A percentile compares a stretch with the other conserved stretches of the same genome.
Conservation (phyloP, 441 rosid genomes). For the Codiaeum variegatum region DNA sequence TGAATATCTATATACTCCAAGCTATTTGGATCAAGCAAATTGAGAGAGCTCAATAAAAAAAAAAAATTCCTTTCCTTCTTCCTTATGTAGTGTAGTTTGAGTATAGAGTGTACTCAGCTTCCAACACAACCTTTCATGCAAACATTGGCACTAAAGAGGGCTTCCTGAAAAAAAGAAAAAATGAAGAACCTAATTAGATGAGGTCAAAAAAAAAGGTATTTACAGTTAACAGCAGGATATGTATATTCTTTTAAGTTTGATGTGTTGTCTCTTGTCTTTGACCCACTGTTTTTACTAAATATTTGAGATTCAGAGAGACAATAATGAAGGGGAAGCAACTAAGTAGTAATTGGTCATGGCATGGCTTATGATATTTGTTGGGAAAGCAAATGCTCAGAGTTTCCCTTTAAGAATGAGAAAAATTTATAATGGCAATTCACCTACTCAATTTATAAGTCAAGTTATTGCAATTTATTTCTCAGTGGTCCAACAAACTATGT, state of each 20-base stretch:
- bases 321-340: neutral
- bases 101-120: too few relatives aligned
- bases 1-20: too few relatives aligned
- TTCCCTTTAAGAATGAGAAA: neutral
- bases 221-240: neutral
- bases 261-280: neutral
- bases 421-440: constrained; percentile 2
- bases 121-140: too few relatives aligned
- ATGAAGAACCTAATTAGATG: neutral
- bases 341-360: neutral
- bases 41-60: too few relatives aligned
- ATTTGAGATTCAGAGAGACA: too few relatives aligned
- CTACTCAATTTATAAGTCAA: neutral
- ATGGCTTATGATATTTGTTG: neutral
- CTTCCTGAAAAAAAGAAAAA: too few relatives aligned
- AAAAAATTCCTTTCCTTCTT: too few relatives aligned
- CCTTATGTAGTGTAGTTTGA: too few relatives aligned
- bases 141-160: too few relatives aligned
- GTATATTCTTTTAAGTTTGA: neutral
- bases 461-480: neutral
- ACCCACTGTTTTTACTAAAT: too few relatives aligned
- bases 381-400: neutral
- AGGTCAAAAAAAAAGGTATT: neutral
- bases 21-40: too few relatives aligned
- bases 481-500: constrained; percentile 8